Evolutionary conservation across 352 stramenopile species (phyloP).

Genomic region (Pythium sp.): DNA sequence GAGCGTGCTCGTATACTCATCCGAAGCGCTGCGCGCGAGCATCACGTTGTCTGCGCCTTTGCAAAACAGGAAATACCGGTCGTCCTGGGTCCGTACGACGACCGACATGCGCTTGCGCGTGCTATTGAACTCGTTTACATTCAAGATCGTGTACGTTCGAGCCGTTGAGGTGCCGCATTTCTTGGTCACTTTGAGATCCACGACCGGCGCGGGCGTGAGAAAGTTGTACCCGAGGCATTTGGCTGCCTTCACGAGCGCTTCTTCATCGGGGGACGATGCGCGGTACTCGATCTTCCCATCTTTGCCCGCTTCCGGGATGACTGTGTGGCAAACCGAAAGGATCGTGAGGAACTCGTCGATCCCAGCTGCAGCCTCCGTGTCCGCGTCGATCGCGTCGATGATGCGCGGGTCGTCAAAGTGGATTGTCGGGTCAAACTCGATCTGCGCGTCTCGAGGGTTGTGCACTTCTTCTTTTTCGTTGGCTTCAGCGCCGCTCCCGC

Average conservation of each 20-base stretch:
- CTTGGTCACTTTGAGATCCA: constrained; percentile 48
- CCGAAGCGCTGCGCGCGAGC: constrained; percentile 45
- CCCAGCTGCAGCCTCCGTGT: constrained; percentile 16
- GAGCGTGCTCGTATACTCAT: constrained; percentile 31
- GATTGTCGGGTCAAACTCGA: constrained; percentile 61
- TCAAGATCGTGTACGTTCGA: constrained; percentile 61
- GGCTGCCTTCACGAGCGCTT: constrained; percentile 90
- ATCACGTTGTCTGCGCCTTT: constrained; percentile 89
- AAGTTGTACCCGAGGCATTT: constrained; percentile 85
- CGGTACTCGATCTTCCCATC: constrained; percentile 66
- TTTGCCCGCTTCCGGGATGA: constrained; percentile 62
- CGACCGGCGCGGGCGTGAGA: constrained; percentile 49
- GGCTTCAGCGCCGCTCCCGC: not conserved
- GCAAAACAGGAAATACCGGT: constrained; percentile 55
- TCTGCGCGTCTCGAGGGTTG: constrained; percentile 49
- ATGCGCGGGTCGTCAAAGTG: constrained; percentile 73
- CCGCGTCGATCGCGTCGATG: constrained; percentile 37
- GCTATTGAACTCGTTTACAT: constrained; percentile 88
- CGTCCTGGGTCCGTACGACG: constrained; percentile 66
- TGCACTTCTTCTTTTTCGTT: constrained; percentile 18
- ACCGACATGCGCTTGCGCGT: constrained; percentile 98
- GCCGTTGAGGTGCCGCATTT: constrained; percentile 31
- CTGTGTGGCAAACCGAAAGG: constrained; percentile 72
- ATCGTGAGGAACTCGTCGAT: constrained; percentile 76
- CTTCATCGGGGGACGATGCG: constrained; percentile 91